These are phyloP conservation scores for Aspergillus intermedius DNA, from an alignment of 2,329 filamentous ascomycete species.

Conservation along the genomic window DNA sequence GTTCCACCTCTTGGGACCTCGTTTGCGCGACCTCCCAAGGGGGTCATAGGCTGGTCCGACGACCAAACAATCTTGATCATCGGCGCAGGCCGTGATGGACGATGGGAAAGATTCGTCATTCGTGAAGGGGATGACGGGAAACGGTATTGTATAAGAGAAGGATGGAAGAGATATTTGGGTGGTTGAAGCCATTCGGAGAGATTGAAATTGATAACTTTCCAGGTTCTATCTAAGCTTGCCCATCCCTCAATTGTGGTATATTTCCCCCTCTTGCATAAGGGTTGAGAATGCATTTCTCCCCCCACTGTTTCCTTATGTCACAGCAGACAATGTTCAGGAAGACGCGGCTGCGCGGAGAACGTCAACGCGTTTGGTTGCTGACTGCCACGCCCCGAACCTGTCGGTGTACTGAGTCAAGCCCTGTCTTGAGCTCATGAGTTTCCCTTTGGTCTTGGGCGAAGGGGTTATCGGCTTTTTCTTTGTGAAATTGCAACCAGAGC, in stretches of 20 bases:
- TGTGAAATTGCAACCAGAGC: not conserved
- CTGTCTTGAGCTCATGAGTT: not conserved
- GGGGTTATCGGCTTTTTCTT: not conserved
- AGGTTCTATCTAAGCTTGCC: constrained; percentile 7
- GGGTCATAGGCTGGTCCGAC: constrained; percentile 75
- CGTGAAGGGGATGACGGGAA: constrained; percentile 62
- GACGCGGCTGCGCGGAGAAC: not conserved
- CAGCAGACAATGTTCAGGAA: not conserved
- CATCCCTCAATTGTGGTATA: not conserved
- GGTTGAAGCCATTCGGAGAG: constrained; percentile 13
- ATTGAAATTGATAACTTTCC: constrained; percentile 2
- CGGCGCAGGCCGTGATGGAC: constrained; percentile 69
- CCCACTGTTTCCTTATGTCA: too few species aligned
- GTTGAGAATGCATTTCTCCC: not conserved
- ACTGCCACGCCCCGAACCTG: not conserved
- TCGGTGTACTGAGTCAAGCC: not conserved
- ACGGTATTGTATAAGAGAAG: constrained; percentile 61
- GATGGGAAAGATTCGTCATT: constrained; percentile 82
- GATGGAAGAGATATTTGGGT: constrained; percentile 73
- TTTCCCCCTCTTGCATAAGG: not conserved
- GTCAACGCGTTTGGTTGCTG: not conserved
- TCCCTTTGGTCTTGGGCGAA: not conserved
- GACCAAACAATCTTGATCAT: constrained; percentile 69
- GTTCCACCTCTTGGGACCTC: constrained; percentile 48
- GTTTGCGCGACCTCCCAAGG: constrained; percentile 63